Evolutionary conservation across 495 filamentous ascomycete species (phyloP), one percentile per base, ranked within the genome.

Genomic region (Neurospora sp.): DNA sequence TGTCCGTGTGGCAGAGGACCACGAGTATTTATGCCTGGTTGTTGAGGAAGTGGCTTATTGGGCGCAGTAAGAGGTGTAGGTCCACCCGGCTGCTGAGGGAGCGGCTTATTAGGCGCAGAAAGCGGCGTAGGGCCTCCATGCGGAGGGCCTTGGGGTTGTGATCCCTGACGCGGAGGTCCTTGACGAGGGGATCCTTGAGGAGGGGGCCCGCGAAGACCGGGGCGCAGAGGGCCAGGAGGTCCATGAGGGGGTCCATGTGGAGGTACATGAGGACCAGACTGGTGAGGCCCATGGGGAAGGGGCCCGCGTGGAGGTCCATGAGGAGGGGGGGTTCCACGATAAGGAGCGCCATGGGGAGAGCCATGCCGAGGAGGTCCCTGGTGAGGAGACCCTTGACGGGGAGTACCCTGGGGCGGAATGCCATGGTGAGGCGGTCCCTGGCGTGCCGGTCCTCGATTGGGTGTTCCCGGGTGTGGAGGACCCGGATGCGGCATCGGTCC

Each of bases 131-230:
- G 39, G 12, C 27, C 7, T 8, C 37, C 40, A 27, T 59, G 69
- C 2, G 31, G 39, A 10, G 74, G 44, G 38, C 66, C 71, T 7
- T 31, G 62, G 9, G 70, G n/a, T n/a, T 40, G 71, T 20, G 66
- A 20, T 39, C 74, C 44, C 10, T 62, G 71, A 20, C 20, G 71
- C 23, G 38, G 69, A 48, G 72, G 74, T 11, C 74, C 74, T 40
- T 79, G 74, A 20, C 70, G 76, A 4, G 72, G 59, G 31, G 72
- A 73, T 2, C 74, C 74, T 16, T 73, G 76, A 23, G 73, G 48
- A 4, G 73, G 76, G 4, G 66, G 76, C 3, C 72, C 59, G 3
- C 31, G 54, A 37, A 62, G 54, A 9, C 31, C 23, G 35, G 54
- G 54, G 35, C 54, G 54, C 54, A 66, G 54, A 66, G 54, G 54